Conservation (phyloP, 2,329 filamentous ascomycete species). For the Dendrostoma leiphaemia region DNA sequence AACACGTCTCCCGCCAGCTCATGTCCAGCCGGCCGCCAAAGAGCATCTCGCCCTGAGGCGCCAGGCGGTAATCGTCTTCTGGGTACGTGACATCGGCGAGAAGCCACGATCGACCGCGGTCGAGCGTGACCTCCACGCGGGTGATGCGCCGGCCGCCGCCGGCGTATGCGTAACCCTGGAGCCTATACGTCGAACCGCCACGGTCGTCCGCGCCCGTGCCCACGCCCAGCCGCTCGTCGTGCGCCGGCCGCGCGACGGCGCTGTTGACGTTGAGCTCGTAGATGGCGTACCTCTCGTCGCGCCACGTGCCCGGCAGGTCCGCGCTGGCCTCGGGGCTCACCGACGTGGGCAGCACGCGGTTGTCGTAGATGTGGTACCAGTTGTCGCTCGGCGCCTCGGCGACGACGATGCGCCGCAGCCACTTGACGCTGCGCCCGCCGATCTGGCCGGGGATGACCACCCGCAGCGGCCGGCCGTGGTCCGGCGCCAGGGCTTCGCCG, state of each 20-base stretch:
- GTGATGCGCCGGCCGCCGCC: conserved; percentile 84
- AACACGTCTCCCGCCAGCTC: conserved; percentile 75
- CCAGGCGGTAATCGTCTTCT: conserved; percentile 76
- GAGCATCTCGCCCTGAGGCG: conserved; percentile 57
- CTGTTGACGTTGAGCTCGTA: conserved; percentile 90
- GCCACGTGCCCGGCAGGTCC: conserved; percentile 75
- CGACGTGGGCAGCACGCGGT: conserved; percentile 83
- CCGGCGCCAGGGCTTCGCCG: conserved; percentile 73
- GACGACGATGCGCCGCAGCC: conserved; percentile 79
- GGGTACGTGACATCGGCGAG: conserved; percentile 77
- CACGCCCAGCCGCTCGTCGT: conserved; percentile 60
- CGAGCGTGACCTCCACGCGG: conserved; percentile 77
- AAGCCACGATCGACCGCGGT: conserved; percentile 78
- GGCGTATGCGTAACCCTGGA: conserved; percentile 82
- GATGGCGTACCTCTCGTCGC: conserved; percentile 86
- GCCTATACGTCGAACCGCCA: conserved; percentile 51
- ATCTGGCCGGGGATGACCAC: conserved; percentile 89
- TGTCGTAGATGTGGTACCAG: conserved; percentile 96
- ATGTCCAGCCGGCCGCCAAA: conserved; percentile 79
- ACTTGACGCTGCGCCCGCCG: conserved; percentile 89
- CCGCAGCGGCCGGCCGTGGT: conserved; percentile 82
- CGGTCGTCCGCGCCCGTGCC: not conserved
- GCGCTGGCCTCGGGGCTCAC: conserved; percentile 78
- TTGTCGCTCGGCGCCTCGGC: conserved; percentile 81
- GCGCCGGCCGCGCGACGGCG: conserved; percentile 74